Percentiles rank a stretch among this genome's conserved stretches.
phyloP scores from a whole-genome alignment of 2,329 filamentous ascomycete species.

The Daldinia sp. region DNA sequence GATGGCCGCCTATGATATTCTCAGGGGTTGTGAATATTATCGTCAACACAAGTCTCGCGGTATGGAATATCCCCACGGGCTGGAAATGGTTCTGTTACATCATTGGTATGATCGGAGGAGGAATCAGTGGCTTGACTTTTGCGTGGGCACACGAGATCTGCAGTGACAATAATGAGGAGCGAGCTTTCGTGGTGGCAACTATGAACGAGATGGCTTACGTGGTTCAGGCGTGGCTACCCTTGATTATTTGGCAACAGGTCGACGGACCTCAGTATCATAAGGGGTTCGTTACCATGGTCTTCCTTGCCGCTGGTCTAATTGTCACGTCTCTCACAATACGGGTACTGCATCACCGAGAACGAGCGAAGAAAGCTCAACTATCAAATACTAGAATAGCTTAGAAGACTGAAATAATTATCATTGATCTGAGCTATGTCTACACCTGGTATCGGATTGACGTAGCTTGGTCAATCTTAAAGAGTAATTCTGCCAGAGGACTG shows the following conservation, averaged over 20 bases:
- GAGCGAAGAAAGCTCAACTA: constrained; percentile 26
- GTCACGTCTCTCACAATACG: constrained; percentile 57
- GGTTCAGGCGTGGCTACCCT: constrained; percentile 73
- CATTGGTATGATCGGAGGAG: constrained; percentile 60
- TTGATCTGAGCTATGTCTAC: no score
- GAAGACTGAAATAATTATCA: neutral
- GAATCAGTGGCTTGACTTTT: constrained; percentile 56
- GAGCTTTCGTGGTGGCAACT: constrained; percentile 68
- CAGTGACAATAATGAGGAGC: constrained; percentile 66
- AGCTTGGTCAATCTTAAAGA: no score
- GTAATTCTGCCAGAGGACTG: no score
- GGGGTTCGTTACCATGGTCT: constrained; percentile 65
- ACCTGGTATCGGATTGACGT: no score
- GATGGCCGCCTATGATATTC: constrained; percentile 72
- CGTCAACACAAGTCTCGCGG: constrained; percentile 51
- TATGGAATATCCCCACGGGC: constrained; percentile 56
- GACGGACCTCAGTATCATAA: constrained; percentile 68
- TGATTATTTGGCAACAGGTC: constrained; percentile 71
- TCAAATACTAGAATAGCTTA: constrained; percentile 19
- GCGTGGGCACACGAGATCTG: constrained; percentile 62
- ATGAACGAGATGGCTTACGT: constrained; percentile 78
- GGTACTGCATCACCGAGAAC: constrained; percentile 55
- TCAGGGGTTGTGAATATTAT: constrained; percentile 55
- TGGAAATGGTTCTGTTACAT: constrained; percentile 73
- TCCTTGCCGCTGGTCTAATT: constrained; percentile 60